These are phyloP conservation scores for Liquidambar formosana DNA, from an alignment of 164 flowering plant genomes.

Conservation along the genomic window DNA sequence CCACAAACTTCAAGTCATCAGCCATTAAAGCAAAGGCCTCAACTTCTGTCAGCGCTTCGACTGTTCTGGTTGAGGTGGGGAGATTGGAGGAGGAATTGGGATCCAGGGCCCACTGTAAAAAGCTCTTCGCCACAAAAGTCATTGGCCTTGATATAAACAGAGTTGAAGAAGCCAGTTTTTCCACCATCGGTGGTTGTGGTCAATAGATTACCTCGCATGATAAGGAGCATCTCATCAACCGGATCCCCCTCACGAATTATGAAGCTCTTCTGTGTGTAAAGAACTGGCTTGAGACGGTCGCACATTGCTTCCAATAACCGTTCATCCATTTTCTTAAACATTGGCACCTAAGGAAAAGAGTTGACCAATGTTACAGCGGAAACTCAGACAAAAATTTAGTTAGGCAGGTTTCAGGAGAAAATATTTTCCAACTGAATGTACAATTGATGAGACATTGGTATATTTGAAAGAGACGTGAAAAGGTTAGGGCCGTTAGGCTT, in stretches of 20 bases:
- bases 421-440: too few relatives aligned
- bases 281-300: constrained; percentile 68
- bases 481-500: too few relatives aligned
- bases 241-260: constrained; percentile 78
- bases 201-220: constrained; percentile 62
- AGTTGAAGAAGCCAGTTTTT: constrained; percentile 27
- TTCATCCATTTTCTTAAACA: constrained; percentile 78
- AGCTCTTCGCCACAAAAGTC: constrained; percentile 82
- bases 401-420: too few relatives aligned
- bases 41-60: too few relatives aligned
- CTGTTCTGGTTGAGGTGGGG: constrained; percentile 47
- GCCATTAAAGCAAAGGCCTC: too few relatives aligned
- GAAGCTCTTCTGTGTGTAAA: constrained; percentile 61
- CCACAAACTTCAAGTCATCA: too few relatives aligned
- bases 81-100: too few relatives aligned
- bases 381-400: too few relatives aligned
- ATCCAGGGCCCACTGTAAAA: constrained; percentile 85
- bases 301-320: constrained; percentile 78
- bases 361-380: neutral
- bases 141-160: constrained; percentile 62
- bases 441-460: too few relatives aligned
- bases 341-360: constrained; percentile 31
- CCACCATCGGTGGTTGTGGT: constrained; percentile 30
- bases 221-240: constrained; percentile 82
- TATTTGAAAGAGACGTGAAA: too few relatives aligned